Conservation (phyloP, 78 protist genomes). For the Corallochytrium limacisporum region DNA sequence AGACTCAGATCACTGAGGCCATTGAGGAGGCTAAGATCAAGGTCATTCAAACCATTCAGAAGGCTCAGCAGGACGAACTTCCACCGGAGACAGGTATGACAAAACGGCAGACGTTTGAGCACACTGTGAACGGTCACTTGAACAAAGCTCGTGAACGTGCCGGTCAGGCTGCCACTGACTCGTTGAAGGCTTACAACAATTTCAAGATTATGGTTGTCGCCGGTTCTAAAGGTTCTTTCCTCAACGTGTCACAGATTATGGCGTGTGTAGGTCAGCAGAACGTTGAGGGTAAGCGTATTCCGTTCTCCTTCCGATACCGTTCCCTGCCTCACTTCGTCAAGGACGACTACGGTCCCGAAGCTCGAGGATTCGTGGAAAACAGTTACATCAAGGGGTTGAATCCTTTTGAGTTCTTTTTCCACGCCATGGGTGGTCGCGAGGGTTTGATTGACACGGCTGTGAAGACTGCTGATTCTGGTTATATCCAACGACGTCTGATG, state of each 20-base stretch:
- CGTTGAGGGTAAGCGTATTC: slow-evolving; percentile 98
- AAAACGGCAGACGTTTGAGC: slow-evolving; percentile 80
- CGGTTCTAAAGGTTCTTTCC: slow-evolving; percentile 95
- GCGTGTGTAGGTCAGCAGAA: slow-evolving; percentile 99
- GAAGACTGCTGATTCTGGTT: slow-evolving; percentile 98
- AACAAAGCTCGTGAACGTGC: slow-evolving; percentile 85
- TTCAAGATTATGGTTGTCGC: slow-evolving; percentile 85
- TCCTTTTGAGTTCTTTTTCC: slow-evolving; percentile 97
- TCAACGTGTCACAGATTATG: slow-evolving; percentile 93
- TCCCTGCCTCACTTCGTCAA: slow-evolving; percentile 97
- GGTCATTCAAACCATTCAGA: slow-evolving; percentile 44
- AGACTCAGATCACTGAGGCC: neutral
- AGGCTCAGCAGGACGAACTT: slow-evolving; percentile 50
- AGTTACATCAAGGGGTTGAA: slow-evolving; percentile 88
- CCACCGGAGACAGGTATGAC: slow-evolving; percentile 74
- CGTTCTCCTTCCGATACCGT: slow-evolving; percentile 86
- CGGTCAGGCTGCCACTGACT: slow-evolving; percentile 26
- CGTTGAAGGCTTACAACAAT: slow-evolving; percentile 49
- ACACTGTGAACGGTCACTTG: slow-evolving; percentile 72
- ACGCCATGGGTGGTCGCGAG: slow-evolving; percentile 99
- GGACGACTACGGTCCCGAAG: slow-evolving; percentile 82
- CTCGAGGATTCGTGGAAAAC: slow-evolving; percentile 94
- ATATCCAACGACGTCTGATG: slow-evolving; percentile 89
- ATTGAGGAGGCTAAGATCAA: slow-evolving; percentile 25
- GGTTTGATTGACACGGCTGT: slow-evolving; percentile 97